phyloP scores from a whole-genome alignment of 1,284 basidiomycete species.

The Hymenochaete sp. region DNA sequence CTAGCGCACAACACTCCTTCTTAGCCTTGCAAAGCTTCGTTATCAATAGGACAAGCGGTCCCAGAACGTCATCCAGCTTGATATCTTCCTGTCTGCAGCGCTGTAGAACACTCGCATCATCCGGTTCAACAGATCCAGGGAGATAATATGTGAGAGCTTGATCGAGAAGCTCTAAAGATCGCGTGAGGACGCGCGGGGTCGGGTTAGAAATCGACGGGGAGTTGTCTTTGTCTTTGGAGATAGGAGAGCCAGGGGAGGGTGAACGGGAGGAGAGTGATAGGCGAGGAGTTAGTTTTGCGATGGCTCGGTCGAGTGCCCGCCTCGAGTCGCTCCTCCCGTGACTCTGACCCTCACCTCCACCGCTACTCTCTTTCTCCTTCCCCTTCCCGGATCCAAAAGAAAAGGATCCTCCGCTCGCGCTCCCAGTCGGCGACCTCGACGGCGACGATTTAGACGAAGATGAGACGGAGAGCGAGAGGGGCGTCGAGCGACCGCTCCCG shows the following conservation, averaged over 20 bases:
- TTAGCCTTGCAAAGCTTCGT: constrained; percentile 60
- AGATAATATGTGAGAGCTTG: constrained; percentile 54
- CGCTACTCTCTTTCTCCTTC: constrained; percentile 23
- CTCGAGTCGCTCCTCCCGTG: no score
- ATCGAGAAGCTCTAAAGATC: constrained; percentile 59
- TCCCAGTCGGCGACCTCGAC: neutral
- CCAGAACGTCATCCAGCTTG: constrained; percentile 66
- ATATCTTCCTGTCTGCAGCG: constrained; percentile 41
- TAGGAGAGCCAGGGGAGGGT: constrained; percentile 32
- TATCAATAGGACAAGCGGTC: constrained; percentile 68
- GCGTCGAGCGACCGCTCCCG: constrained; percentile 3
- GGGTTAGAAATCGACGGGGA: neutral
- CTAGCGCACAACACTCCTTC: constrained; percentile 41
- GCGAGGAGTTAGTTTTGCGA: constrained; percentile 48
- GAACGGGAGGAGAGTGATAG: constrained; percentile 47
- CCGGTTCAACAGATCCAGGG: constrained; percentile 53
- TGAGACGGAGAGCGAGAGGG: no score
- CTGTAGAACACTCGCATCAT: constrained; percentile 50
- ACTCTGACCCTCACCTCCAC: no score
- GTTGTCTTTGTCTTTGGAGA: constrained; percentile 1
- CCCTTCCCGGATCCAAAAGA: neutral
- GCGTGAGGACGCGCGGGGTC: constrained; percentile 46
- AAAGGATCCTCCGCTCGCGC: neutral
- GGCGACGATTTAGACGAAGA: constrained; percentile 1
- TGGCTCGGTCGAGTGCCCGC: constrained; percentile 55